Percentiles rank a stretch among this genome's conserved stretches.
Evolutionary conservation across 2,329 filamentous ascomycete genomes (phyloP).

Genomic region (Elsinoe arachidis): DNA sequence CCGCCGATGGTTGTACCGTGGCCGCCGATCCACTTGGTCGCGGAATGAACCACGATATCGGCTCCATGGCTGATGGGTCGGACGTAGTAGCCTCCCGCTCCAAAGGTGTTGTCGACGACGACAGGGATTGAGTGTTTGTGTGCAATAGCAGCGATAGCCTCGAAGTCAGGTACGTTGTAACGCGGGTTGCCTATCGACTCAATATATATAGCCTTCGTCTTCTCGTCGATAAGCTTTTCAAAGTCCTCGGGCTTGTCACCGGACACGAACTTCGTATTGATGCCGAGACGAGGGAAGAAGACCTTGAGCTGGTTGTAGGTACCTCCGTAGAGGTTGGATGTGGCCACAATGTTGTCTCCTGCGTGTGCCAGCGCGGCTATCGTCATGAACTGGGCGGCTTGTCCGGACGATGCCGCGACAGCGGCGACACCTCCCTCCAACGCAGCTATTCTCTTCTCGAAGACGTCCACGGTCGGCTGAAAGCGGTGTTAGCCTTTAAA

Average conservation of each 20-base stretch:
- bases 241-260: slow-evolving; percentile 75
- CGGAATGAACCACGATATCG: slow-evolving; percentile 42
- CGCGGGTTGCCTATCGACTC: slow-evolving; percentile 91
- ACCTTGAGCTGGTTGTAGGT: slow-evolving; percentile 98
- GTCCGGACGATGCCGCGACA: slow-evolving; percentile 75
- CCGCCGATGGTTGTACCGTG: slow-evolving; percentile 89
- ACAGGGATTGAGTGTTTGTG: slow-evolving; percentile 55
- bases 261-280: slow-evolving; percentile 77
- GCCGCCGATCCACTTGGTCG: slow-evolving; percentile 94
- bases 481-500: slow-evolving; percentile 43
- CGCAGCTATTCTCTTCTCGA: slow-evolving; percentile 93
- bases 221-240: slow-evolving; percentile 75
- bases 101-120: slow-evolving; percentile 86
- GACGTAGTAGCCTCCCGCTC: slow-evolving; percentile 80
- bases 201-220: slow-evolving; percentile 84
- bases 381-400: slow-evolving; percentile 86
- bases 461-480: slow-evolving; percentile 85
- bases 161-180: slow-evolving; percentile 88
- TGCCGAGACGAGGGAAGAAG: slow-evolving; percentile 74
- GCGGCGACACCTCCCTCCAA: slow-evolving; percentile 86
- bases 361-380: slow-evolving; percentile 74
- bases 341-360: slow-evolving; percentile 89
- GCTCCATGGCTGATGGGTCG: slow-evolving; percentile 83
- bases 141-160: slow-evolving; percentile 73
- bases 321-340: slow-evolving; percentile 84